Evolutionary conservation across 1,284 basidiomycete genomes (phyloP).

Genomic region (Ceratobasidium sp.): DNA sequence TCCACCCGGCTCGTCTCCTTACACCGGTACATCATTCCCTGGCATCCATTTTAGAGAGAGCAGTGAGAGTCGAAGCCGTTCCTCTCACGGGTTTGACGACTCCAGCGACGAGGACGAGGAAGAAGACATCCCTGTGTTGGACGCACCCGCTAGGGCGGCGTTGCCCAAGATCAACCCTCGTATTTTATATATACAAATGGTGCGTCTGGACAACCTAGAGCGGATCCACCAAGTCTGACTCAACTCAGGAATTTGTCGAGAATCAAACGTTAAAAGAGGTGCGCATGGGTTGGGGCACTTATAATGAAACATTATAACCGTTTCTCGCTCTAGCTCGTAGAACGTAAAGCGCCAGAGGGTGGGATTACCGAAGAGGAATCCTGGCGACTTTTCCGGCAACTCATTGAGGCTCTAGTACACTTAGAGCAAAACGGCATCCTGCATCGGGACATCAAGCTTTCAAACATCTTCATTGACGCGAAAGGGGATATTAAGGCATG

Average conservation of each 20-base stretch:
- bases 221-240: slow-evolving; percentile 4
- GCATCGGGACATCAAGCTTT: slow-evolving; percentile 93
- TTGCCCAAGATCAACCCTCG: slow-evolving; percentile 58
- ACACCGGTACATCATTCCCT: slow-evolving; percentile 72
- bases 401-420: slow-evolving; percentile 92
- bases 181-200: slow-evolving; percentile 93
- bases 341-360: slow-evolving; percentile 68
- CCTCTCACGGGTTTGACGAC: slow-evolving; percentile 58
- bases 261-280: slow-evolving; percentile 86
- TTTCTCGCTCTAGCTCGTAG: slow-evolving; percentile 9
- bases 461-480: slow-evolving; percentile 92
- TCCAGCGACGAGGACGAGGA: slow-evolving; percentile 57
- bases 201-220: slow-evolving; percentile 53
- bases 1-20: slow-evolving; percentile 44
- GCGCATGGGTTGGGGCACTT: slow-evolving; percentile 45
- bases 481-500: slow-evolving; percentile 88
- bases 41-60: slow-evolving; percentile 80
- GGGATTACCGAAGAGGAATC: slow-evolving; percentile 86
- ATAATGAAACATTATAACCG: not conserved
- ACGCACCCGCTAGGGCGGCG: slow-evolving; percentile 23
- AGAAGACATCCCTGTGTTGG: slow-evolving; percentile 45
- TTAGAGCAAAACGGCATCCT: slow-evolving; percentile 92
- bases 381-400: slow-evolving; percentile 92
- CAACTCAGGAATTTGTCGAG: slow-evolving; percentile 83
- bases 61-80: slow-evolving; percentile 55